These are phyloP conservation scores for Hemerocallis citrina DNA, from an alignment of 106 monocot genomes.

Conservation along the genomic window DNA sequence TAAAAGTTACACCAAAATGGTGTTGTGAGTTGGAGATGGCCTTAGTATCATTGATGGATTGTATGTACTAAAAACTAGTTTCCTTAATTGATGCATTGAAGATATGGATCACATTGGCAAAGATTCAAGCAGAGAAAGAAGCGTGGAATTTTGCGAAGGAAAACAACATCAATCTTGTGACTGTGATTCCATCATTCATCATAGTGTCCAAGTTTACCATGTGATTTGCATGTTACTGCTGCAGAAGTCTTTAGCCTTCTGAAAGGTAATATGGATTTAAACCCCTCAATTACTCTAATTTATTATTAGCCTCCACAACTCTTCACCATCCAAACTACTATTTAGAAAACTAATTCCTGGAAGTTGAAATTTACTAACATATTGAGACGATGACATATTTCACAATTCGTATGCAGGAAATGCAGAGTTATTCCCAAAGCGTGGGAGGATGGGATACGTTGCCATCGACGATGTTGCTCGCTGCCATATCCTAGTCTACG, in stretches of 20 bases:
- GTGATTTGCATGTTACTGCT: slow-evolving; percentile 34
- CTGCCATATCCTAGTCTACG: too few species aligned
- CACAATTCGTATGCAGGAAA: not conserved
- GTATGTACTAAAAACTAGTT: too few species aligned
- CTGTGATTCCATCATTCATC: slow-evolving; percentile 65
- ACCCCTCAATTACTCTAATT: too few species aligned
- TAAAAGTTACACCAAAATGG: too few species aligned
- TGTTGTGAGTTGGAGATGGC: too few species aligned
- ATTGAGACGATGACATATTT: too few species aligned
- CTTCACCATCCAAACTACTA: not conserved
- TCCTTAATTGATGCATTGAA: too few species aligned
- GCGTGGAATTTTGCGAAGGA: slow-evolving; percentile 73
- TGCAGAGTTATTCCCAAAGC: too few species aligned
- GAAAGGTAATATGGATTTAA: slow-evolving; percentile 28
- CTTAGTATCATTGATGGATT: too few species aligned
- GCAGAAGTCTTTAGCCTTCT: slow-evolving; percentile 47
- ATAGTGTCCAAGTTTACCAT: slow-evolving; percentile 57
- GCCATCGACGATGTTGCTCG: too few species aligned
- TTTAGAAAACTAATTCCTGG: not conserved
- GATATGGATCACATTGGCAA: slow-evolving; percentile 67
- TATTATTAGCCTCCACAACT: not conserved
- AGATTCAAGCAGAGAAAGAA: slow-evolving; percentile 63
- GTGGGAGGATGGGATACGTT: too few species aligned
- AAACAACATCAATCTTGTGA: slow-evolving; percentile 52
- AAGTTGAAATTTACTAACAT: too few species aligned